Conservation (phyloP, 2,329 filamentous ascomycete genomes). For the Epichloe bromicola region DNA sequence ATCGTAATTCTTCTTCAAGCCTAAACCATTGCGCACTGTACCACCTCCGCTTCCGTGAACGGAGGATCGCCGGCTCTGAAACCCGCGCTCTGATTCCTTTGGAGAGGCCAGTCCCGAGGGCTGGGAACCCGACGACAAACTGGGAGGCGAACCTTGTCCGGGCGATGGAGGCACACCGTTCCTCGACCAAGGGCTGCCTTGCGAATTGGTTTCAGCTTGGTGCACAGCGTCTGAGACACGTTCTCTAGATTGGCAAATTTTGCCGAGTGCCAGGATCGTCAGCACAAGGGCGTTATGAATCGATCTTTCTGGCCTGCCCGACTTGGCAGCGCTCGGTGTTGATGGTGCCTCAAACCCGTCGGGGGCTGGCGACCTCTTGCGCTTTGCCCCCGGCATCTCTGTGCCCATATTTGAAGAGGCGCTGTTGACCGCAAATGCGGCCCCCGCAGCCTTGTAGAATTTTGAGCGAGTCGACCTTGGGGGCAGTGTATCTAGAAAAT, state of each 20-base stretch:
- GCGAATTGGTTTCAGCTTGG: slow-evolving; percentile 17
- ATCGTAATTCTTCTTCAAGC: slow-evolving; percentile 54
- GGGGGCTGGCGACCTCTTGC: slow-evolving; percentile 40
- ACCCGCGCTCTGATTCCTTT: slow-evolving; percentile 33
- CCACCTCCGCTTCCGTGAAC: slow-evolving; percentile 26
- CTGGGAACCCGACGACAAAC: slow-evolving; percentile 30
- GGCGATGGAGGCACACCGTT: slow-evolving; percentile 41
- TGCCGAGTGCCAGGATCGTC: slow-evolving; percentile 72
- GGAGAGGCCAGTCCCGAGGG: slow-evolving; percentile 39
- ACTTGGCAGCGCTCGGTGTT: slow-evolving; percentile 22
- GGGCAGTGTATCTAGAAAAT: slow-evolving; percentile 40
- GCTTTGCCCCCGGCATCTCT: slow-evolving; percentile 30
- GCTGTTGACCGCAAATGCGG: slow-evolving; percentile 20
- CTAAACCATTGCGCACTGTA: slow-evolving; percentile 15
- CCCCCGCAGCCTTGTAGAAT: slow-evolving; percentile 16
- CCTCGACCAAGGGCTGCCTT: slow-evolving; percentile 26
- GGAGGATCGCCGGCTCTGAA: slow-evolving; percentile 37
- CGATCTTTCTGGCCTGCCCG: slow-evolving; percentile 46
- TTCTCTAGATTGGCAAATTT: slow-evolving; percentile 52
- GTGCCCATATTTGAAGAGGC: slow-evolving; percentile 12
- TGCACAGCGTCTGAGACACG: slow-evolving; percentile 45
- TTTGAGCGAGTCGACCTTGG: slow-evolving; percentile 12
- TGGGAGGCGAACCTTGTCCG: slow-evolving; percentile 41
- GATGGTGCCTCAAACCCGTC: slow-evolving; percentile 20
- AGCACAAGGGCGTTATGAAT: slow-evolving; percentile 73